Percentiles rank a stretch among this genome's conserved stretches.
Evolutionary conservation across 305 asterid genomes (phyloP).

Genomic region (Fraxinus dipetala): DNA sequence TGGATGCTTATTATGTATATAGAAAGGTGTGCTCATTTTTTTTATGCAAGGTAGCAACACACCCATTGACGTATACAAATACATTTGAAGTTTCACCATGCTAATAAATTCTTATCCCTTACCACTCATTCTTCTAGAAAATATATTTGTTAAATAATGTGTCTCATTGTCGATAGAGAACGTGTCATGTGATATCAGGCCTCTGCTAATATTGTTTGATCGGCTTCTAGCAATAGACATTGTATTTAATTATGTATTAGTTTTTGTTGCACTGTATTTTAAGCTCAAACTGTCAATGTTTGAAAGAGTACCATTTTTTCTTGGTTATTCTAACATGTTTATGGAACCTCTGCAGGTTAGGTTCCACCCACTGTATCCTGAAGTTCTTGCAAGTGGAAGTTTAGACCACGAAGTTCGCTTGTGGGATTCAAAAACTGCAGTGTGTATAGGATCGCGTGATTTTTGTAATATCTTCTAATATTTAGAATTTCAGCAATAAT

Average conservation of each 20-base stretch:
- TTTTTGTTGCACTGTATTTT: not conserved
- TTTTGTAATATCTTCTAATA: slow-evolving; percentile 57
- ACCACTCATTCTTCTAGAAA: not conserved
- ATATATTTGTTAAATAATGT: not conserved
- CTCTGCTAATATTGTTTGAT: not conserved
- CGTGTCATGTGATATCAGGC: not conserved
- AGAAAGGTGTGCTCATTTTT: not conserved
- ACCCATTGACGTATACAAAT: not conserved
- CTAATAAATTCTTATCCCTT: not conserved
- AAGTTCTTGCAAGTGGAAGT: slow-evolving; percentile 95
- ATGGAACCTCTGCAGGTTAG: slow-evolving; percentile 63
- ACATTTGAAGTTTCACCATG: not conserved
- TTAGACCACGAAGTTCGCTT: slow-evolving; percentile 93
- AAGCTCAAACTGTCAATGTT: not conserved
- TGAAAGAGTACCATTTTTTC: not conserved
- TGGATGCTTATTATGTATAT: not conserved
- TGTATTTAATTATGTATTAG: not conserved
- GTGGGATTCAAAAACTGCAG: slow-evolving; percentile 85
- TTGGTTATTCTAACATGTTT: not conserved
- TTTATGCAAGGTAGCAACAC: not conserved
- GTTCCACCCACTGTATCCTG: slow-evolving; percentile 85
- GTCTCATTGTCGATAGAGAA: not conserved
- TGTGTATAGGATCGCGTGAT: slow-evolving; percentile 86
- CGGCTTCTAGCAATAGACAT: not conserved
- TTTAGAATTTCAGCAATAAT: slow-evolving; percentile 5